A percentile compares a stretch with the other conserved stretches of the same genome.
Evolutionary conservation across 1,139 yeast species (phyloP).

Genomic region (Candida freyschussii): DNA sequence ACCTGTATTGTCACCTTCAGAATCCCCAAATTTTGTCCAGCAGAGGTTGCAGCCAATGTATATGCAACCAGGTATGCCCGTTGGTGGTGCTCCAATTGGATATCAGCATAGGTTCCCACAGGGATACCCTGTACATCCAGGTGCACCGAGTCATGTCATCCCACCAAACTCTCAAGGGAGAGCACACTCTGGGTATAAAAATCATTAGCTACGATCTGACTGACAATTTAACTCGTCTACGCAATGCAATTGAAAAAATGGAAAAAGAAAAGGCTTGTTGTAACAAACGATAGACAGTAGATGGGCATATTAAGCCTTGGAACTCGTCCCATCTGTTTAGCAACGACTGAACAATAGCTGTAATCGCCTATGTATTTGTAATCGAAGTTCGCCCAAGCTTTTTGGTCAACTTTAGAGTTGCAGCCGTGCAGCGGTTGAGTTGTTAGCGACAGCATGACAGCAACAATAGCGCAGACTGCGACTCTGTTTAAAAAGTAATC

Average conservation of each 20-base stretch:
- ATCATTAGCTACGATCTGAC: constrained; percentile 8
- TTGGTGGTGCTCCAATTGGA: constrained; percentile 10
- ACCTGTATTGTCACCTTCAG: constrained; percentile 9
- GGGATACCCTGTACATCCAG: constrained; percentile 7
- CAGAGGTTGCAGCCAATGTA: constrained; percentile 14
- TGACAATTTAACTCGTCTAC: too few relatives aligned
- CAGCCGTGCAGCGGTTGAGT: too few relatives aligned
- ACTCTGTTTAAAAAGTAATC: too few relatives aligned
- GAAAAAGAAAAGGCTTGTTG: not conserved
- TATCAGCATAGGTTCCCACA: constrained; percentile 9
- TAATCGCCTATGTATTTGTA: too few relatives aligned
- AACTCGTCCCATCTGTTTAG: too few relatives aligned
- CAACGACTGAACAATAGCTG: too few relatives aligned
- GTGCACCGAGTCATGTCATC: constrained; percentile 11
- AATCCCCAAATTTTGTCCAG: constrained; percentile 6
- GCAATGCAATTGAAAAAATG: not conserved
- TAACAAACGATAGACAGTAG: too few relatives aligned
- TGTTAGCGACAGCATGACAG: too few relatives aligned
- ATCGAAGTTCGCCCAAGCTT: too few relatives aligned
- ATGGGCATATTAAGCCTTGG: too few relatives aligned
- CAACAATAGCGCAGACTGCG: too few relatives aligned
- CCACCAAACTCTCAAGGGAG: constrained; percentile 12
- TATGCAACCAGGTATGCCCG: constrained; percentile 13
- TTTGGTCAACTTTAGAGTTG: too few relatives aligned
- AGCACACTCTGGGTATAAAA: constrained; percentile 7